phyloP scores from a whole-genome alignment of 2,329 filamentous ascomycete genomes.

The Bipolaris bicolor region DNA sequence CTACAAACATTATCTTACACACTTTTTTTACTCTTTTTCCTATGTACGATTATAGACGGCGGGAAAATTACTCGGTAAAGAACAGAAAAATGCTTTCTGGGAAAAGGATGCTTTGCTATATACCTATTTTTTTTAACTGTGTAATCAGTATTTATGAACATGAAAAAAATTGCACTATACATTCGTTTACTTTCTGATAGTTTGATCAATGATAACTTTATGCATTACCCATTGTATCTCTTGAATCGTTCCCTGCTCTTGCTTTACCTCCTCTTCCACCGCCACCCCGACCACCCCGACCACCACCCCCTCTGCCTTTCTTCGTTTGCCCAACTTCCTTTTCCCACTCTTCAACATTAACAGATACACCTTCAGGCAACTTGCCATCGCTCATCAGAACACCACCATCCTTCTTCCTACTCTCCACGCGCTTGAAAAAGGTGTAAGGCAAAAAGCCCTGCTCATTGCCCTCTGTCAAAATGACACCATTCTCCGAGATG shows the following conservation, averaged over 20 bases:
- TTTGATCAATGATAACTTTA: background rate
- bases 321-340: constrained; percentile 32
- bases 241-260: constrained; percentile 31
- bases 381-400: constrained; percentile 74
- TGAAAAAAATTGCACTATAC: background rate
- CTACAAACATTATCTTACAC: too few relatives aligned
- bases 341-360: constrained; percentile 47
- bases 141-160: background rate
- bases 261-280: constrained; percentile 24
- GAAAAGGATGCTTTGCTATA: background rate
- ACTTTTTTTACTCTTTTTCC: background rate
- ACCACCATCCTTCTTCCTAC: constrained; percentile 63
- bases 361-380: constrained; percentile 52
- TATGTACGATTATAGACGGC: background rate
- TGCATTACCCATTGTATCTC: constrained; percentile 29
- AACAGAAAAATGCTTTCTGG: background rate
- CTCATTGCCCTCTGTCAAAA: constrained; percentile 57
- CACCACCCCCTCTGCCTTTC: constrained; percentile 31
- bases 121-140: constrained; percentile 6
- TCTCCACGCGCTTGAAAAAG: constrained; percentile 75
- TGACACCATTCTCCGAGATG: constrained; percentile 60
- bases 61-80: background rate
- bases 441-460: constrained; percentile 46
- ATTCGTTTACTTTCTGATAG: background rate
- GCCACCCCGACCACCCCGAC: constrained; percentile 28